Base-by-base conservation (phyloP, 495 filamentous ascomycete genomes). In the Ascodesmis nigricans region DNA sequence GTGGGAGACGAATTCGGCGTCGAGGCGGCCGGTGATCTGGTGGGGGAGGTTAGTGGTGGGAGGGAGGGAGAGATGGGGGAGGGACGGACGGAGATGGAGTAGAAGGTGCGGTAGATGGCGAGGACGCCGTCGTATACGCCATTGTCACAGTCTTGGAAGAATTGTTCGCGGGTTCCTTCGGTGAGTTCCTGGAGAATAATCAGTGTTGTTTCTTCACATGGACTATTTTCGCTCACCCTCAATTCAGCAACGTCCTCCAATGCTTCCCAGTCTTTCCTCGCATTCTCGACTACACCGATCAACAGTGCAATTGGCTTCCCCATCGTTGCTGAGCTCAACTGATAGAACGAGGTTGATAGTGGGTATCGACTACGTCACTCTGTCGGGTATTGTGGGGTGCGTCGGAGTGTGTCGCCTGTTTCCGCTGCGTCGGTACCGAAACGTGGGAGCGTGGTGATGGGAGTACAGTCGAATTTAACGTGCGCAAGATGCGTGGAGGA, bases 11-110 rank as follows among this genome's bases (percentile, higher is more conserved):
- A 79, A 43, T 41, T 71, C 69, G 11, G 52, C 55, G 40, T 73
- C 59, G 43, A 73, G 73, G 14, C 62, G 60, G 17, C 69, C 69
- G 9, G 69, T 73, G 33, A 61, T 57, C 66, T 72, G 36, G 4
- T n/a, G 29, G 3, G 3, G 1, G 31, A 4, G 33, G 26, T 15
- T 38, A 13, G 33, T 16, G 30, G 15, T n/a, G 17, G 24, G 19
- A 17, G 2, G 19, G 14, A 19, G 6, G 3, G 21, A n/a, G 6
- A 22, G 29, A 5, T 9, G 8, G 7, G 4, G 27, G 20, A 10
- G 17, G 21, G 5, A 6, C 22, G 32, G 44, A 69, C 67, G 50
- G 65, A 54, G 17, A 57, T 65, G n/a, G 67, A 72, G 22, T 55
- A 54, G 37, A 69, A 71, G 16, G 66, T 71, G 16, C 69, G 55